phyloP scores from a whole-genome alignment of 2,329 filamentous ascomycete species.

The Sporothrix schenckii region DNA sequence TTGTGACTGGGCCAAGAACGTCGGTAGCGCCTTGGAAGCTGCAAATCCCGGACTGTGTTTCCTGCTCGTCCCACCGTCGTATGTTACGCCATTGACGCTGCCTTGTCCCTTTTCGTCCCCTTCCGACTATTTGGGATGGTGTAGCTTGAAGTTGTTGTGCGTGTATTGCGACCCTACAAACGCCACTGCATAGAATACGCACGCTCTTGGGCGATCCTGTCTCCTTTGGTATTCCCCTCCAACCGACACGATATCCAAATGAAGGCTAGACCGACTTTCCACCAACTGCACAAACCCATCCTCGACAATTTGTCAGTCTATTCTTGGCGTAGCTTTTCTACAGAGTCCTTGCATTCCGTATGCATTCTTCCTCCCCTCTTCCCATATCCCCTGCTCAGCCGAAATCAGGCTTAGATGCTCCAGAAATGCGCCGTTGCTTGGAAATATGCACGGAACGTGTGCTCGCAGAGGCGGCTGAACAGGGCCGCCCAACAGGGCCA shows the following conservation, averaged over 20 bases:
- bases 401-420: constrained; percentile 5
- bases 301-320: no score
- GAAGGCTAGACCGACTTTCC: constrained; percentile 12
- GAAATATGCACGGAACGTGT: constrained; percentile 29
- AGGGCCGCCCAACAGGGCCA: background rate
- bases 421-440: background rate
- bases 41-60: background rate
- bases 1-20: background rate
- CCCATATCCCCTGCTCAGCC: constrained; percentile 6
- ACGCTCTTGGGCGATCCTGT: background rate
- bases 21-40: background rate
- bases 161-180: constrained; percentile 22
- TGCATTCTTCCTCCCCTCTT: background rate
- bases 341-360: background rate
- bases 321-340: no score
- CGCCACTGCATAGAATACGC: background rate
- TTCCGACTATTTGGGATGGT: background rate
- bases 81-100: background rate
- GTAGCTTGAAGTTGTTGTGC: background rate
- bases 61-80: background rate
- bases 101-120: no score
- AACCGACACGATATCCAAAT: background rate
- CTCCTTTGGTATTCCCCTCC: background rate
- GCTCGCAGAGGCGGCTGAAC: constrained; percentile 1
- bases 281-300: background rate